Evolutionary conservation across 2,329 filamentous ascomycete genomes (phyloP).

Genomic region (Stachybotrys echinatus): DNA sequence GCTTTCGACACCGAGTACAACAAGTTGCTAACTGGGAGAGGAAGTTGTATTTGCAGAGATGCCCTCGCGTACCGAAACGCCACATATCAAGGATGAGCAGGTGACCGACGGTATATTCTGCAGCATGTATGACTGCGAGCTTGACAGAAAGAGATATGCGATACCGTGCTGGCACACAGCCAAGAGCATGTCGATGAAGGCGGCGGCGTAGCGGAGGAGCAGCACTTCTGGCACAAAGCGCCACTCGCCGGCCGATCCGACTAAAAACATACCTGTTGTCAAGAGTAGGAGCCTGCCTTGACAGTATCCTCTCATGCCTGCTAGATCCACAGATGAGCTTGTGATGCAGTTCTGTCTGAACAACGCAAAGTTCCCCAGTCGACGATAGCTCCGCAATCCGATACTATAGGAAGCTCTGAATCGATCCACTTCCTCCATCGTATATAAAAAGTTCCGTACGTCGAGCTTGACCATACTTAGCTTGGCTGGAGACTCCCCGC

Average conservation of each 20-base stretch:
- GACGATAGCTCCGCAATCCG: too few species aligned
- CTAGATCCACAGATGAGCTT: conserved; percentile 18
- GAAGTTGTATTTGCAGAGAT: conserved; percentile 9
- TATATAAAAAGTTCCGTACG: too few species aligned
- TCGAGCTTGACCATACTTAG: too few species aligned
- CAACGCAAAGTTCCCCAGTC: too few species aligned
- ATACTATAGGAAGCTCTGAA: too few species aligned
- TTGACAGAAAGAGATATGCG: conserved; percentile 21
- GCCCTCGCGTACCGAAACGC: conserved; percentile 17
- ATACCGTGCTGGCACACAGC: conserved; percentile 17
- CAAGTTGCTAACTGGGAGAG: too few species aligned
- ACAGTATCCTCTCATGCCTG: conserved; percentile 21
- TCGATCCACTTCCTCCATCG: too few species aligned
- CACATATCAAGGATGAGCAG: conserved; percentile 33
- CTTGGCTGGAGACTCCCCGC: too few species aligned
- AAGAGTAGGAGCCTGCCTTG: conserved; percentile 21
- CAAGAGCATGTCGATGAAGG: conserved; percentile 14
- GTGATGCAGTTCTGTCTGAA: too few species aligned
- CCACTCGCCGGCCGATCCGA: conserved; percentile 8
- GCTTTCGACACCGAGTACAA: too few species aligned
- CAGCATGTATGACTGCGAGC: conserved; percentile 14
- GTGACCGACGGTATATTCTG: conserved; percentile 30
- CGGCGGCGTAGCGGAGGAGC: conserved; percentile 6
- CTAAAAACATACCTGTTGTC: conserved; percentile 17
- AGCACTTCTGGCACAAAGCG: conserved; percentile 8